phyloP scores from a whole-genome alignment of 208 protist species.

The Acanthamoeba healyi region DNA sequence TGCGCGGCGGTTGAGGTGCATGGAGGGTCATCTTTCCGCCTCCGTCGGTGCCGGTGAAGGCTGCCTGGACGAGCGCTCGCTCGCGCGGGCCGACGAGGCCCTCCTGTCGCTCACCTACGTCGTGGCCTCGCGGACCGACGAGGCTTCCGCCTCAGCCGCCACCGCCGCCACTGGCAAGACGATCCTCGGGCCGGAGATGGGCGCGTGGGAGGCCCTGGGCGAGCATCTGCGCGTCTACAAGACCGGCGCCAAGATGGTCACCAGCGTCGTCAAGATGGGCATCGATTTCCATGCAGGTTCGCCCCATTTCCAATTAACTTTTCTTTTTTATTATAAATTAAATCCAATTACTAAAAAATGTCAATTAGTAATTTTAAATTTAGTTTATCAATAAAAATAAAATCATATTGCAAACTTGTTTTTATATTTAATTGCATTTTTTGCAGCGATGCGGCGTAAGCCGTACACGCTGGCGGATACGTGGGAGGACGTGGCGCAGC shows the following conservation, averaged over 20 bases:
- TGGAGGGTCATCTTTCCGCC: not conserved
- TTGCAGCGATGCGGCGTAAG: not conserved
- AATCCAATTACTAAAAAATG: not conserved
- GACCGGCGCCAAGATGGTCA: not conserved
- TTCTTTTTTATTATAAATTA: not conserved
- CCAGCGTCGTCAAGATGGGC: slow-evolving; percentile 6
- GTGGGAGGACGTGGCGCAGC: not conserved
- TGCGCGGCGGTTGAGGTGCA: not conserved
- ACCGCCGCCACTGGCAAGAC: not conserved
- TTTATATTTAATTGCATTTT: not conserved
- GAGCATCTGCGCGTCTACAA: slow-evolving; percentile 20
- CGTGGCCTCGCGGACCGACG: not conserved
- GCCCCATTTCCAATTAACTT: too few species aligned
- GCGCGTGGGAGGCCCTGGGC: not conserved
- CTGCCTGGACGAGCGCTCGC: not conserved
- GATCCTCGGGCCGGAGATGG: not conserved
- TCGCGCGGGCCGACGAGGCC: not conserved
- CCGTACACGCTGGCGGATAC: slow-evolving; percentile 35
- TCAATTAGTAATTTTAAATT: not conserved
- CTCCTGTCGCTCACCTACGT: slow-evolving; percentile 27
- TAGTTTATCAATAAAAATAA: not conserved
- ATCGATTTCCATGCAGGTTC: not conserved
- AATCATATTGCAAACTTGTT: not conserved
- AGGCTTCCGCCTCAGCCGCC: not conserved
- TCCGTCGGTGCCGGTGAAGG: not conserved